Evolutionary conservation across 495 filamentous ascomycete genomes (phyloP).

Genomic region (Massariosphaeria phaeospora): DNA sequence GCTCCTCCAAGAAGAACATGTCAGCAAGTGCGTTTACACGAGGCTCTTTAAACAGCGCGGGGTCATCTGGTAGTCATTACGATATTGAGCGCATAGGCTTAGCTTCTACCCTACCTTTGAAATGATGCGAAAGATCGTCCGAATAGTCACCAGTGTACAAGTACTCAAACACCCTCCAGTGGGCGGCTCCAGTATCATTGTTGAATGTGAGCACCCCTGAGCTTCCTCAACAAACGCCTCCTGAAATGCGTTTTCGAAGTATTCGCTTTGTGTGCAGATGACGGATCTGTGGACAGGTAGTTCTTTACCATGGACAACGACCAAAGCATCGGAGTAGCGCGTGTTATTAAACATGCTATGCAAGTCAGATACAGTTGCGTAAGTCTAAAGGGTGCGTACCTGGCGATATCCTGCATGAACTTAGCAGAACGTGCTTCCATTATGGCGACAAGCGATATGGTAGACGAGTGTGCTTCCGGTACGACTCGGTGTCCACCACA

Average conservation of each 20-base stretch:
- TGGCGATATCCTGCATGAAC: slow-evolving; percentile 1
- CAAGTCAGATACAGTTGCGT: slow-evolving; percentile 3
- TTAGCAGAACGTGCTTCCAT: background rate
- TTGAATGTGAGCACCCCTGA: slow-evolving; percentile 8
- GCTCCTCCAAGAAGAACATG: slow-evolving; percentile 14
- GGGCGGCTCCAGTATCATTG: slow-evolving; percentile 4
- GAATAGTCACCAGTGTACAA: slow-evolving; percentile 17
- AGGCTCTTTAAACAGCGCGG: slow-evolving; percentile 10
- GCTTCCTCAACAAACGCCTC: slow-evolving; percentile 1
- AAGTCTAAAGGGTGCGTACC: background rate
- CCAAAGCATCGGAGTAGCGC: slow-evolving; percentile 3
- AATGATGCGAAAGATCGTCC: background rate
- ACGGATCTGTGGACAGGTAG: slow-evolving; percentile 9
- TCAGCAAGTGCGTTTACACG: slow-evolving; percentile 11
- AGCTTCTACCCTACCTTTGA: background rate
- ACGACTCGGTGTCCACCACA: too few species aligned
- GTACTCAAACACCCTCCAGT: slow-evolving; percentile 21
- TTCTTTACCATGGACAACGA: slow-evolving; percentile 4
- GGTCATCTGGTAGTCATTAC: slow-evolving; percentile 13
- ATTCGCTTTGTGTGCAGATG: slow-evolving; percentile 17
- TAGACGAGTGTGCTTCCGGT: background rate
- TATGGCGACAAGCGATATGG: background rate
- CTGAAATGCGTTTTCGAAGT: slow-evolving; percentile 12
- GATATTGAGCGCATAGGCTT: background rate
- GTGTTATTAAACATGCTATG: slow-evolving; percentile 10